A percentile compares a stretch with the other conserved stretches of the same genome.
Conservation (phyloP, 306 rosid genomes). For the Dryas alaskensis region DNA sequence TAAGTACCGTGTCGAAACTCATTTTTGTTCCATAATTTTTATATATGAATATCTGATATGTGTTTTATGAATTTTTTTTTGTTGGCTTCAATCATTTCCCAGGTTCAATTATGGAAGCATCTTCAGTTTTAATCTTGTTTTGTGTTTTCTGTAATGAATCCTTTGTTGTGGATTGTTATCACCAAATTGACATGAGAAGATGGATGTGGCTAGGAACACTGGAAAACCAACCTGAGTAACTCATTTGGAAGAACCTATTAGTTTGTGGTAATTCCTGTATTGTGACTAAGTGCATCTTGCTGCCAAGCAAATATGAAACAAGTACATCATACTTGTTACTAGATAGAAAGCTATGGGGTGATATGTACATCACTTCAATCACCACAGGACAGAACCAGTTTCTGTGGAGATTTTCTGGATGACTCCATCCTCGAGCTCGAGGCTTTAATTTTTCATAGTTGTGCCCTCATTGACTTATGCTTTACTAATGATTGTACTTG, state of each 20-base stretch:
- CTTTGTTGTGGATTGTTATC: too few relatives aligned
- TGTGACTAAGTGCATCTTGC: neutral
- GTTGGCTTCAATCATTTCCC: neutral
- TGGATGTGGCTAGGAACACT: neutral
- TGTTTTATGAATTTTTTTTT: neutral
- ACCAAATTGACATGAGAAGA: neutral
- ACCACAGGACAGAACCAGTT: too few relatives aligned
- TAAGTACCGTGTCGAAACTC: neutral
- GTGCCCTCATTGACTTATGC: too few relatives aligned
- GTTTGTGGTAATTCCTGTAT: too few relatives aligned
- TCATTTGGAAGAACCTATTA: neutral
- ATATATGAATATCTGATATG: constrained; percentile 1
- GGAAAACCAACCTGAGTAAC: neutral
- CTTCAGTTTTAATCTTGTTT: too few relatives aligned
- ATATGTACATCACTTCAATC: neutral
- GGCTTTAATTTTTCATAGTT: too few relatives aligned
- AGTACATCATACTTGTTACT: too few relatives aligned
- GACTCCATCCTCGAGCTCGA: neutral
- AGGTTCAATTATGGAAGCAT: neutral
- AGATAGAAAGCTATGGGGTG: neutral
- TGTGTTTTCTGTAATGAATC: too few relatives aligned
- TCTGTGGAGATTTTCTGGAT: neutral
- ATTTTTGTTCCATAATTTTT: neutral
- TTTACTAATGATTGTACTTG: too few relatives aligned
- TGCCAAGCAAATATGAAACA: too few relatives aligned